Evolutionary conservation across 2,329 filamentous ascomycete genomes (phyloP).

Genomic region (Beauveria varroae): DNA sequence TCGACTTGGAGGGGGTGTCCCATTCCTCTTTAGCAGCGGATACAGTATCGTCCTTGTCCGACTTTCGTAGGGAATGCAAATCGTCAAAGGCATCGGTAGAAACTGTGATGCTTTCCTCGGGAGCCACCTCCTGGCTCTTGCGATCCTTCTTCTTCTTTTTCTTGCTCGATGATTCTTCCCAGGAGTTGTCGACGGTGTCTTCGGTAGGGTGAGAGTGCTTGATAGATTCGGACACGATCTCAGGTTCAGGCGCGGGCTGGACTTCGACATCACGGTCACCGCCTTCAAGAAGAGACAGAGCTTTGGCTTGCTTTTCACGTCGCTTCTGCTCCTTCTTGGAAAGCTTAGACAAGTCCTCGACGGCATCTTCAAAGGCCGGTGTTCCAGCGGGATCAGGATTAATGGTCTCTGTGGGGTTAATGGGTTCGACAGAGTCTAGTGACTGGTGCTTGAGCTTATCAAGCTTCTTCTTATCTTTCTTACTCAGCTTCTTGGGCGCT

Average conservation of each 20-base stretch:
- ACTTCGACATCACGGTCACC: background rate
- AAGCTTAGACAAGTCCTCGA: slow-evolving; percentile 19
- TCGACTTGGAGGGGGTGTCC: slow-evolving; percentile 26
- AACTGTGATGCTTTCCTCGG: slow-evolving; percentile 22
- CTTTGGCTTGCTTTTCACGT: slow-evolving; percentile 31
- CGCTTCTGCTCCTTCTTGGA: slow-evolving; percentile 31
- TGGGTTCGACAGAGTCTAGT: slow-evolving; percentile 19
- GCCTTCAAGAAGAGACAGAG: slow-evolving; percentile 19
- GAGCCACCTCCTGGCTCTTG: slow-evolving; percentile 21
- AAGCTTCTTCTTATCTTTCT: slow-evolving; percentile 42
- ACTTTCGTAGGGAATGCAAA: slow-evolving; percentile 17
- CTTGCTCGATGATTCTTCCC: slow-evolving; percentile 25
- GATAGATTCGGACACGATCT: background rate
- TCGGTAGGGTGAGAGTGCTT: slow-evolving; percentile 8
- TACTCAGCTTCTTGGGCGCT: slow-evolving; percentile 30
- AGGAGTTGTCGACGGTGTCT: slow-evolving; percentile 16
- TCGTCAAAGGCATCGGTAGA: slow-evolving; percentile 24
- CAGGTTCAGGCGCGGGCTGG: slow-evolving; percentile 15
- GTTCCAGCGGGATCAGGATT: slow-evolving; percentile 1
- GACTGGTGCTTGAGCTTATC: slow-evolving; percentile 33
- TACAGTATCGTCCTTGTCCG: slow-evolving; percentile 22
- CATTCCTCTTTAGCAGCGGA: slow-evolving; percentile 23
- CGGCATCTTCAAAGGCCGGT: slow-evolving; percentile 17
- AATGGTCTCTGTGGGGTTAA: slow-evolving; percentile 10
- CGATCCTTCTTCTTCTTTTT: slow-evolving; percentile 27